Base-by-base conservation (phyloP, 2,329 filamentous ascomycete genomes). In the Tolypocladium endophyticum region DNA sequence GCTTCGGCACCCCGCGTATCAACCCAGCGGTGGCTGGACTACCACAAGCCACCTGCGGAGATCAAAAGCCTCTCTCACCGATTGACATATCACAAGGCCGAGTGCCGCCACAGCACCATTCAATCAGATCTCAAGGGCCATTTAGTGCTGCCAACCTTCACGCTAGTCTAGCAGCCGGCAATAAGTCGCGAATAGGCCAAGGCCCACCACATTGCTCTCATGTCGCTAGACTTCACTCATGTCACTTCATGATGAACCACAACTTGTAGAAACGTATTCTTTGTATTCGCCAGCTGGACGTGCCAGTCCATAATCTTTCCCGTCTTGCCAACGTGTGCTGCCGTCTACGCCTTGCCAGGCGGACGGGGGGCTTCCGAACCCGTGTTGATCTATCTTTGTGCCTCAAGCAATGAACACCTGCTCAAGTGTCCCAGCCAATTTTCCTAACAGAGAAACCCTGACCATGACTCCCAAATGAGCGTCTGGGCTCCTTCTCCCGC, bases 391-490 rank as follows among this genome's bases (percentile, higher is more conserved):
- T 54, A 54, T 54, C 50, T 35, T 35, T 33, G 45, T 28, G 28
- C 20, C 8, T n/a, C 16, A 52, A 33, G 18, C 20, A 52, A n/a
- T 11, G 20, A n/a, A 33, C 28, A 52, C 16, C 47, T 1, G 47
- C 50, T 30, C 50, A 53, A 53, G 50, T n/a, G 20, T n/a, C 20
- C 30, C 30, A 7, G 23, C 30, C 50, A n/a, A 12, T 53, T 35
- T 52, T 53, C 23, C 50, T 8, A 30, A 50, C 47, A 52, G 11
- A 52, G 7, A 52, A 52, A 33, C 47, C 47, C 28, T 52, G 47
- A 16, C 47, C 47, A 33, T 20, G 56, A 53, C 56, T 55, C 38
- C 30, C 53, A 52, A 61, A 41, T 28, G 58, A 64, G 56, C 53
- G 56, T 63, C 54, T 45, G 55, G n/a, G 33, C 47, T 18, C 47